Evolutionary conservation across 2,329 filamentous ascomycete species (phyloP).

Genomic region (Cyphellophora attinorum): DNA sequence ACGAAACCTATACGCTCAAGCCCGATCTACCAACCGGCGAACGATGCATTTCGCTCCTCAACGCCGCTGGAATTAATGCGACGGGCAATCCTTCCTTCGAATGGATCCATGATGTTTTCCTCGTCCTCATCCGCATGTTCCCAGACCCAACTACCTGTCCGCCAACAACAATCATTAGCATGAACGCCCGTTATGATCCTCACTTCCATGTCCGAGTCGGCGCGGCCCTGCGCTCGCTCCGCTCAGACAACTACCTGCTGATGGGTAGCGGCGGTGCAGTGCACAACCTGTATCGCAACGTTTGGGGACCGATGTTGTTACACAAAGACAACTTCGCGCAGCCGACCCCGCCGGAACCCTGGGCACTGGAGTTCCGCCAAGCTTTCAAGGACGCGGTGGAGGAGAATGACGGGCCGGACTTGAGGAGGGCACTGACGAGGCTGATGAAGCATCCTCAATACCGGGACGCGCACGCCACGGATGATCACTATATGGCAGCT

Average conservation of each 20-base stretch:
- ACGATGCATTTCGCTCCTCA: slow-evolving; percentile 41
- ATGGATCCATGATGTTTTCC: slow-evolving; percentile 63
- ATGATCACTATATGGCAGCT: slow-evolving; percentile 60
- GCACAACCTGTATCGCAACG: slow-evolving; percentile 61
- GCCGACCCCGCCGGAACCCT: slow-evolving; percentile 46
- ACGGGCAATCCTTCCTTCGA: slow-evolving; percentile 47
- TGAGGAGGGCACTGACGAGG: slow-evolving; percentile 47
- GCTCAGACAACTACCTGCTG: slow-evolving; percentile 47
- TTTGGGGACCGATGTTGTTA: slow-evolving; percentile 54
- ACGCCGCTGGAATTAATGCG: slow-evolving; percentile 43
- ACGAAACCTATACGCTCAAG: slow-evolving; percentile 50
- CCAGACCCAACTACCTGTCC: slow-evolving; percentile 39
- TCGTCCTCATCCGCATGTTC: slow-evolving; percentile 61
- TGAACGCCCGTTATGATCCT: slow-evolving; percentile 47
- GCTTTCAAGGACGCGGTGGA: slow-evolving; percentile 51
- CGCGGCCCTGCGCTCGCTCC: slow-evolving; percentile 44
- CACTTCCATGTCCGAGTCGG: slow-evolving; percentile 51
- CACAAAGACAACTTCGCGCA: slow-evolving; percentile 55
- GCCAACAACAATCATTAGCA: slow-evolving; percentile 51
- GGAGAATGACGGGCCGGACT: slow-evolving; percentile 42
- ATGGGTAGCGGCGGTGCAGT: slow-evolving; percentile 56
- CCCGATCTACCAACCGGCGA: slow-evolving; percentile 47
- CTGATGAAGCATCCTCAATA: slow-evolving; percentile 60
- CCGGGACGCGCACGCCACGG: slow-evolving; percentile 57
- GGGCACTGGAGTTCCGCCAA: slow-evolving; percentile 57